Conservation (phyloP, 495 filamentous ascomycete species). For the Aspergillus asperescens region DNA sequence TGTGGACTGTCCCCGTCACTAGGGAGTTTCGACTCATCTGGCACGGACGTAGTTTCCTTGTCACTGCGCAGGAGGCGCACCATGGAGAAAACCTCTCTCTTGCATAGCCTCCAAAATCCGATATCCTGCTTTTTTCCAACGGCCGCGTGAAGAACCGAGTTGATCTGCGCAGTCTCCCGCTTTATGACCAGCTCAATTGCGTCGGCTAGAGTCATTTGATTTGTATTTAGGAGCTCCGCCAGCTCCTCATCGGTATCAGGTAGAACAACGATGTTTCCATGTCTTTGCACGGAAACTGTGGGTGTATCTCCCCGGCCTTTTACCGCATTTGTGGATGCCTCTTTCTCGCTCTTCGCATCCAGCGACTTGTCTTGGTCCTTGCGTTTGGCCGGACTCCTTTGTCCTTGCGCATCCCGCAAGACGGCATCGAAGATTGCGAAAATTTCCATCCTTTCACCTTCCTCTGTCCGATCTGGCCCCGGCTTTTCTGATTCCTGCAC, state of each 20-base stretch:
- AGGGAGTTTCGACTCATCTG: background rate
- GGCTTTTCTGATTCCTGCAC: background rate
- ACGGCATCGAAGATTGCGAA: constrained; percentile 28
- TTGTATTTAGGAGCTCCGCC: constrained; percentile 15
- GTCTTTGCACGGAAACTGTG: background rate
- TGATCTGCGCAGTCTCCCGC: constrained; percentile 28
- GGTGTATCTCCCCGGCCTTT: background rate
- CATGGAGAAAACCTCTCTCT: constrained; percentile 63
- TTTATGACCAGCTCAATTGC: constrained; percentile 27
- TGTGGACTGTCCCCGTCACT: background rate
- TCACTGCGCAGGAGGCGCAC: constrained; percentile 34
- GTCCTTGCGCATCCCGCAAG: constrained; percentile 17
- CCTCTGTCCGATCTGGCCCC: constrained; percentile 2
- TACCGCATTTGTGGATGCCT: background rate
- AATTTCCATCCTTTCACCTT: constrained; percentile 25
- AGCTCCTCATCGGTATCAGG: constrained; percentile 19
- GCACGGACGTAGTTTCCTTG: background rate
- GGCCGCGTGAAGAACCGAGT: constrained; percentile 22
- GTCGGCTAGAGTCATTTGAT: constrained; percentile 17
- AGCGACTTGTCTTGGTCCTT: background rate
- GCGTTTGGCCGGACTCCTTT: constrained; percentile 1
- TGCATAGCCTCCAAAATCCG: constrained; percentile 66
- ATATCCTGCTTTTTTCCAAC: constrained; percentile 53
- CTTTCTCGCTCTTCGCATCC: background rate
- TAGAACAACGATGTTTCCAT: background rate